Conservation (phyloP, 2,329 filamentous ascomycete species). For the Leptographium radiaticola region DNA sequence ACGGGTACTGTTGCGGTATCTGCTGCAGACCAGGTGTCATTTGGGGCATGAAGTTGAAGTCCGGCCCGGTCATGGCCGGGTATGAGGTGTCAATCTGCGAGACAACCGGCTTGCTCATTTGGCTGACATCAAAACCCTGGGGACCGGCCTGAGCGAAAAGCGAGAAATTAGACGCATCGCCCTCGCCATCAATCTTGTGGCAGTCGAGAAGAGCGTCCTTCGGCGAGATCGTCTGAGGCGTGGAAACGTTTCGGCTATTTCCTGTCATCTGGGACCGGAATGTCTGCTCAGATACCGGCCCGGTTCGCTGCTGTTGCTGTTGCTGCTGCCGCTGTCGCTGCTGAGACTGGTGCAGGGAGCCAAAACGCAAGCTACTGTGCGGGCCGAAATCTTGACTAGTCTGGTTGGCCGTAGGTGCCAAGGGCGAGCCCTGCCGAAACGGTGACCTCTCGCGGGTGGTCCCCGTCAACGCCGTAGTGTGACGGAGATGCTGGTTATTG, state of each 20-base stretch:
- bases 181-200: slow-evolving; percentile 41
- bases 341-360: slow-evolving; percentile 45
- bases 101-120: slow-evolving; percentile 6
- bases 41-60: slow-evolving; percentile 21
- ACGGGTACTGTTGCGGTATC: slow-evolving; percentile 25
- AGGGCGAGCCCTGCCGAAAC: slow-evolving; percentile 59
- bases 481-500: slow-evolving; percentile 53
- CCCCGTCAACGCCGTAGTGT: slow-evolving; percentile 31
- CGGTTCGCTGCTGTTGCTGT: slow-evolving; percentile 34
- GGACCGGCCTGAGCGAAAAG: slow-evolving; percentile 46
- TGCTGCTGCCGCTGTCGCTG: slow-evolving; percentile 11
- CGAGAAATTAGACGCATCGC: slow-evolving; percentile 44
- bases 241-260: slow-evolving; percentile 29
- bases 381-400: slow-evolving; percentile 27
- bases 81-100: slow-evolving; percentile 16
- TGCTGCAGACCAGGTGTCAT: slow-evolving; percentile 22
- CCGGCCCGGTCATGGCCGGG: slow-evolving; percentile 16
- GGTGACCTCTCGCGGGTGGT: slow-evolving; percentile 60
- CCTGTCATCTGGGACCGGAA: slow-evolving; percentile 26
- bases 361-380: slow-evolving; percentile 23
- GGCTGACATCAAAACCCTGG: slow-evolving; percentile 23
- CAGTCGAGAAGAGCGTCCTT: slow-evolving; percentile 87
- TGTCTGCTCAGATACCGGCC: slow-evolving; percentile 33
- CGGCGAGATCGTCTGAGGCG: slow-evolving; percentile 82
- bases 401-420: slow-evolving; percentile 29